Conservation (phyloP, 2,329 filamentous ascomycete species). For the Apiospora phragmitis region DNA sequence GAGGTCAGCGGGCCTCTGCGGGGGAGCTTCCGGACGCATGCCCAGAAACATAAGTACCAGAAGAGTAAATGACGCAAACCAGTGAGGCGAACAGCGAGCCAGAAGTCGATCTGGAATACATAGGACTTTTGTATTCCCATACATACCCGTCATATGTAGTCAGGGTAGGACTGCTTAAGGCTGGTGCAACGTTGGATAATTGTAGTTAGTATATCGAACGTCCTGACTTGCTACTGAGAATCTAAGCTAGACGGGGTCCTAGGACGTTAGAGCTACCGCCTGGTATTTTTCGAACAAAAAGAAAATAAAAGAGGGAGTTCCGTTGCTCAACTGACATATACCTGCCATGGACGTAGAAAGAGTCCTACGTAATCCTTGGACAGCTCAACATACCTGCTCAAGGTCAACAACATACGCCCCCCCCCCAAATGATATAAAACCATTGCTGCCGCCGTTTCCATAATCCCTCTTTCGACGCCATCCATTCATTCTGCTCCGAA, state of each 20-base stretch:
- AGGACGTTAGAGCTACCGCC: neutral
- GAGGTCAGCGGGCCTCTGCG: neutral
- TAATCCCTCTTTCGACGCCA: neutral
- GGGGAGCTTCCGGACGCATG: neutral
- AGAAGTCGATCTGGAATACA: neutral
- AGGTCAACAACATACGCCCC: neutral
- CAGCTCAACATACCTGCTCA: neutral
- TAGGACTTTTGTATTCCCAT: neutral
- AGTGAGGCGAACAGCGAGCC: neutral
- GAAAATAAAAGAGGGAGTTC: neutral
- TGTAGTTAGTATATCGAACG: neutral
- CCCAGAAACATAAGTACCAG: neutral
- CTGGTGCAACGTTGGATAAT: neutral
- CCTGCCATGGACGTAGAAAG: neutral
- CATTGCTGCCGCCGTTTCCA: neutral
- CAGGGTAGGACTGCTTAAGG: neutral
- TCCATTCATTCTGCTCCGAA: neutral
- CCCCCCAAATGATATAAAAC: neutral
- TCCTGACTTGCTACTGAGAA: neutral
- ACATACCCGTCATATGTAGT: too few species aligned
- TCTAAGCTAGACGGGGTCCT: neutral
- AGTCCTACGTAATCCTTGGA: neutral
- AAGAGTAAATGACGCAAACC: neutral
- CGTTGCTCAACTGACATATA: neutral
- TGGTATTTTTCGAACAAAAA: neutral